These are phyloP conservation scores for Aspergillus sp. DNA, from an alignment of 2,329 filamentous ascomycete genomes.

Conservation along the genomic window DNA sequence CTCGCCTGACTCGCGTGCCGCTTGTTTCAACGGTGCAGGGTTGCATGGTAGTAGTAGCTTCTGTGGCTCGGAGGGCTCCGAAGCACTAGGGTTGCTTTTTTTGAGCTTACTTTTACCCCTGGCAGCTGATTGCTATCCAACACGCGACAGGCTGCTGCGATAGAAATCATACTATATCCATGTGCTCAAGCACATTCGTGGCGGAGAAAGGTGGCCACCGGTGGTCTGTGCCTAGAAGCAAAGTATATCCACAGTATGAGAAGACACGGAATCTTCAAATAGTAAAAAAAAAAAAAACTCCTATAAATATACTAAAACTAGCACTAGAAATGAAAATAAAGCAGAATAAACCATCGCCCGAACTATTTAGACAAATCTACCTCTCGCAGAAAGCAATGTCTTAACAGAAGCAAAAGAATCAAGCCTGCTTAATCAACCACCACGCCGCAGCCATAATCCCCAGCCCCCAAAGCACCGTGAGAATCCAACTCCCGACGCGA, in stretches of 20 bases:
- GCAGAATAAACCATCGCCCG: not conserved
- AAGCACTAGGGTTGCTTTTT: not conserved
- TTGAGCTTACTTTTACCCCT: not conserved
- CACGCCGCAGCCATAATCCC: constrained; percentile 18
- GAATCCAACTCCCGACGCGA: constrained; percentile 32
- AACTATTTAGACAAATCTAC: not conserved
- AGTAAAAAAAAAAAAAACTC: not conserved
- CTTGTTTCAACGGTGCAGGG: not conserved
- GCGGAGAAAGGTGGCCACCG: too few relatives aligned
- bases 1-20: not conserved
- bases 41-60: not conserved
- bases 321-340: not conserved
- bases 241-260: too few relatives aligned
- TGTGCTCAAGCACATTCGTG: too few relatives aligned
- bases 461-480: constrained; percentile 25
- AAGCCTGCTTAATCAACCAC: constrained; percentile 23
- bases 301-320: not conserved
- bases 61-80: not conserved
- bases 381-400: not conserved
- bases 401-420: not conserved
- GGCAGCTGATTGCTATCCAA: not conserved
- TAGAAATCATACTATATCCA: not conserved
- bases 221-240: not conserved
- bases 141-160: not conserved
- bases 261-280: not conserved